These are phyloP conservation scores for Phytophthora colocasiae DNA, from an alignment of 352 stramenopile genomes.

Conservation along the genomic window DNA sequence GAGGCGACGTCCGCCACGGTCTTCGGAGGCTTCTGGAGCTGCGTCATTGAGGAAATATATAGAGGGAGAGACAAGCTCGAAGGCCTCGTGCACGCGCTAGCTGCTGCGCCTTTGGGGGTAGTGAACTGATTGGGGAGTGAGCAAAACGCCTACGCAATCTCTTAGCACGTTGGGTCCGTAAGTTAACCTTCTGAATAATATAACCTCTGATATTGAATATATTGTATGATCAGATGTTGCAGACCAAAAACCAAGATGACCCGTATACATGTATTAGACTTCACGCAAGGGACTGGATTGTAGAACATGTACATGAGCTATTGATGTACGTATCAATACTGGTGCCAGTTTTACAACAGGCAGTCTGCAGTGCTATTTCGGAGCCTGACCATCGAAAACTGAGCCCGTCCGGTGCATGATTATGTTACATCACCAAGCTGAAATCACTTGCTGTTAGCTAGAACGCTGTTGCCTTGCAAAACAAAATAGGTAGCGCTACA, in stretches of 20 bases:
- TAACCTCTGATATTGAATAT: neutral
- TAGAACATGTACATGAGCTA: too few relatives aligned
- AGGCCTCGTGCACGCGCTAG: neutral
- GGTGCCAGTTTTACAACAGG: too few relatives aligned
- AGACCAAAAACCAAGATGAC: neutral
- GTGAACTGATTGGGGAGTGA: slow-evolving; percentile 45
- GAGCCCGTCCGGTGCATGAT: slow-evolving; percentile 6
- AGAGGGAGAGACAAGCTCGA: slow-evolving; percentile 15
- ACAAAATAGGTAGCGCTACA: too few relatives aligned
- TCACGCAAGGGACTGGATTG: too few relatives aligned
- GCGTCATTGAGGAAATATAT: slow-evolving; percentile 29
- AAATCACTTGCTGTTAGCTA: too few relatives aligned
- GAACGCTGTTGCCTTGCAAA: too few relatives aligned
- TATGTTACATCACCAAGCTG: slow-evolving; percentile 5
- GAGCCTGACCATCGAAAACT: slow-evolving; percentile 1
- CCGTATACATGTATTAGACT: too few relatives aligned
- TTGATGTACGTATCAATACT: too few relatives aligned
- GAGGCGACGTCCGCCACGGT: slow-evolving; percentile 7
- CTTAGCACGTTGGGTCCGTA: slow-evolving; percentile 15
- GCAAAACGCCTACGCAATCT: slow-evolving; percentile 31
- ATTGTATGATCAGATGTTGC: neutral
- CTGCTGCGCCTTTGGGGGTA: slow-evolving; percentile 14
- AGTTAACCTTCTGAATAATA: slow-evolving; percentile 6
- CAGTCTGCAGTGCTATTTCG: neutral
- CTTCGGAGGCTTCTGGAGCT: slow-evolving; percentile 20